These are phyloP conservation scores for Lasiodiplodia sp. DNA, from an alignment of 2,329 filamentous ascomycete genomes.

Conservation along the genomic window DNA sequence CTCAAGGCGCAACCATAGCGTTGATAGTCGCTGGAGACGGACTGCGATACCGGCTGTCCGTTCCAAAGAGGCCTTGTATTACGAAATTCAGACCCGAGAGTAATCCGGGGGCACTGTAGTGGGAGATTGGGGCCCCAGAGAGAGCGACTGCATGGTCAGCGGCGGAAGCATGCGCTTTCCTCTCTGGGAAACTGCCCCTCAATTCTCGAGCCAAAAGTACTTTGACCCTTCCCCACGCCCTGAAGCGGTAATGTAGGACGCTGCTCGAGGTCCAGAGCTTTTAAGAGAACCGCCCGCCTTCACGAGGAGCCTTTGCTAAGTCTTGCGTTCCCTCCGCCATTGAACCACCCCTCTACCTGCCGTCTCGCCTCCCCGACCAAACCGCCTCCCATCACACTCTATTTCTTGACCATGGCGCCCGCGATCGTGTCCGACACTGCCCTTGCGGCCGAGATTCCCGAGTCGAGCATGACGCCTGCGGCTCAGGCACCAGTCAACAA, in stretches of 20 bases:
- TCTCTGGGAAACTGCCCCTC: constrained; percentile 18
- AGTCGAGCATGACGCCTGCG: constrained; percentile 21
- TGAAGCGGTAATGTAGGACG: constrained; percentile 25
- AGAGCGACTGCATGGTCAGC: background rate
- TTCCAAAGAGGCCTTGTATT: background rate
- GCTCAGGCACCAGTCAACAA: constrained; percentile 15
- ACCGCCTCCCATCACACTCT: background rate
- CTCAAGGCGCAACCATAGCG: background rate
- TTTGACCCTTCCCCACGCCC: constrained; percentile 14
- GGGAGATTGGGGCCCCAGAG: background rate
- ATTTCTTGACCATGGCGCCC: constrained; percentile 16
- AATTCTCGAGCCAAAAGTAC: constrained; percentile 4
- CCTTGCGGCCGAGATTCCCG: constrained; percentile 11
- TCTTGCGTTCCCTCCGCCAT: constrained; percentile 1
- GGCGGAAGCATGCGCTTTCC: constrained; percentile 9
- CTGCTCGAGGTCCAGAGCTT: background rate
- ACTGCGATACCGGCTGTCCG: background rate
- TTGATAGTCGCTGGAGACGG: background rate
- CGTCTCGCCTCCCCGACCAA: background rate
- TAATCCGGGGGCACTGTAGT: background rate
- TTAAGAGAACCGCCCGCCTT: constrained; percentile 5
- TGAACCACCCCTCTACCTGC: constrained; percentile 3
- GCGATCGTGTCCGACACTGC: constrained; percentile 23
- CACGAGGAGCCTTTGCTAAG: background rate
- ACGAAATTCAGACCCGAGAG: background rate